These are phyloP conservation scores for Boletus fagicola DNA, from an alignment of 768 basidiomycete genomes.

Conservation along the genomic window DNA sequence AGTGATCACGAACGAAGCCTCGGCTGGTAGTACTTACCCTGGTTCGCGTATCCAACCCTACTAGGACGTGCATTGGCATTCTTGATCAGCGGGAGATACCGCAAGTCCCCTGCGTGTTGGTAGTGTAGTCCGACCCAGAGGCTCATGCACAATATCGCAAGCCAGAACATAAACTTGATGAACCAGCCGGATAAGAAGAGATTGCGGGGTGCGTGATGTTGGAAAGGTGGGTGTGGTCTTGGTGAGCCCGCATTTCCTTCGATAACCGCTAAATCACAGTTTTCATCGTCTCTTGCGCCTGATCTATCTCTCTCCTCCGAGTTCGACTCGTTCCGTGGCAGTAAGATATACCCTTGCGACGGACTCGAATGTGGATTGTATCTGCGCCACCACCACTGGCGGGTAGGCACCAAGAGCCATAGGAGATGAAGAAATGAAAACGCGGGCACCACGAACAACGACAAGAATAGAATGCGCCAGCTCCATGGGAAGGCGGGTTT, in stretches of 20 bases:
- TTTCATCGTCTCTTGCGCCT: not conserved
- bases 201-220: not conserved
- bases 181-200: not conserved
- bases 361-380: not conserved
- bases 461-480: constrained; percentile 19
- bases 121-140: constrained; percentile 8
- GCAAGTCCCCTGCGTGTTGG: constrained; percentile 6
- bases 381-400: not conserved
- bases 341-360: constrained; percentile 9
- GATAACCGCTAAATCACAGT: not conserved
- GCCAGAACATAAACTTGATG: constrained; percentile 7
- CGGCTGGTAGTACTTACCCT: constrained; percentile 3
- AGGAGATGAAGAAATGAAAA: constrained; percentile 12
- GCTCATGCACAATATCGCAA: not conserved
- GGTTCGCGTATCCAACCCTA: constrained; percentile 15
- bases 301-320: not conserved
- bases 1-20: too few species aligned
- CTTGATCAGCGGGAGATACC: constrained; percentile 15
- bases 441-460: constrained; percentile 11
- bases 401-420: not conserved
- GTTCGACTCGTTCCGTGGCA: constrained; percentile 7
- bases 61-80: constrained; percentile 12
- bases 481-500: constrained; percentile 18
- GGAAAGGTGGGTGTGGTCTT: not conserved
- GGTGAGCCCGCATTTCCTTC: not conserved